Percentiles rank a stretch among this genome's conserved stretches.
These are phyloP conservation scores for Coniochaeta sp. DNA, from an alignment of 2,329 filamentous ascomycete species.

Conservation along the genomic window DNA sequence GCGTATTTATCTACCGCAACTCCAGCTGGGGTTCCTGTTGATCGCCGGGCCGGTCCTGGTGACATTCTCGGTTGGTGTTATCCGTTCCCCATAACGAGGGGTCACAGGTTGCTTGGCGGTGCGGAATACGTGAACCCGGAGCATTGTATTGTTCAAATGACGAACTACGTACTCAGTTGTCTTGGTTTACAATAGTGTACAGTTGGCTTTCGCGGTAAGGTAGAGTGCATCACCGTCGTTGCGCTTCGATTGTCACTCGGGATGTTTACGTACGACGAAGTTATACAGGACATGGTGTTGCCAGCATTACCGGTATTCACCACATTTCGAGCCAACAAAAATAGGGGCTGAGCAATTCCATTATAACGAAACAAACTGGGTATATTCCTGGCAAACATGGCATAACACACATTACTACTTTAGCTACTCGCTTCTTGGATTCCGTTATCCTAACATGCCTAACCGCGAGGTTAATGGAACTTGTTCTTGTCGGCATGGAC, in stretches of 20 bases:
- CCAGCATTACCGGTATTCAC: too few species aligned
- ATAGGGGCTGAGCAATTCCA: too few species aligned
- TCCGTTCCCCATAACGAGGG: not conserved
- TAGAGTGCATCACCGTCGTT: too few species aligned
- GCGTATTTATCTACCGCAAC: not conserved
- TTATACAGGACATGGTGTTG: too few species aligned
- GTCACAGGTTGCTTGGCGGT: not conserved
- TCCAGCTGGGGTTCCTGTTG: not conserved
- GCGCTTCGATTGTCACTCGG: too few species aligned
- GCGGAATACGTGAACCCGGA: not conserved
- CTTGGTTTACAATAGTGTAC: too few species aligned
- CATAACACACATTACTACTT: not conserved
- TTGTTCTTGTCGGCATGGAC: constrained; percentile 22
- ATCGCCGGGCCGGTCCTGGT: not conserved
- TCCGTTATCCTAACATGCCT: not conserved
- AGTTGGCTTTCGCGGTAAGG: too few species aligned
- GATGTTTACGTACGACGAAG: too few species aligned
- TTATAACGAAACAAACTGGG: too few species aligned
- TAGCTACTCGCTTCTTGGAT: not conserved
- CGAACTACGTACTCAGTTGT: too few species aligned
- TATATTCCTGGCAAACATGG: not conserved
- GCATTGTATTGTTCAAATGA: not conserved
- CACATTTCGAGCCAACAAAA: too few species aligned
- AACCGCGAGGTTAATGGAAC: constrained; percentile 13
- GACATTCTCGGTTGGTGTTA: not conserved